These are phyloP conservation scores for Candida hungchunana DNA, from an alignment of 805 yeast genomes.

Conservation along the genomic window DNA sequence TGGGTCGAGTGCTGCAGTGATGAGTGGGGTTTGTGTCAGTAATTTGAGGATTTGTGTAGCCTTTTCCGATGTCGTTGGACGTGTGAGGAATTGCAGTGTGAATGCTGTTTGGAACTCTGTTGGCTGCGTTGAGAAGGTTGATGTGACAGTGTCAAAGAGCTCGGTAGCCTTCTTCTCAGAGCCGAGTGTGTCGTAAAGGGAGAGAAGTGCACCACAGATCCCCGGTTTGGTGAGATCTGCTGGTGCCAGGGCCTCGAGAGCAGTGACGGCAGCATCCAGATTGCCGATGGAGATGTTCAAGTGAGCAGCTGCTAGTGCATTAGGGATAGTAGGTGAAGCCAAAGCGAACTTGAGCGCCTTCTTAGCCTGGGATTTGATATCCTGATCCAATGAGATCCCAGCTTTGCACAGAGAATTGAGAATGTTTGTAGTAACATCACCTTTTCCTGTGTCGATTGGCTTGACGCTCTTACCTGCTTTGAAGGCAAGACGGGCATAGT, in stretches of 20 bases:
- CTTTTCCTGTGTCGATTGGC: conserved; percentile 5
- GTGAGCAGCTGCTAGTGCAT: conserved; percentile 33
- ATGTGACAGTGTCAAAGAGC: conserved; percentile 24
- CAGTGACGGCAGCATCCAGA: conserved; percentile 30
- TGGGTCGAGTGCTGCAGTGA: conserved; percentile 7
- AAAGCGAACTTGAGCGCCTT: conserved; percentile 33
- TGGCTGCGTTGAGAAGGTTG: background rate
- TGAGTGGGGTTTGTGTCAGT: conserved; percentile 4
- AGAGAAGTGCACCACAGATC: conserved; percentile 44
- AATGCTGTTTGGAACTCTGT: conserved; percentile 6
- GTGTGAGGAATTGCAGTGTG: conserved; percentile 5
- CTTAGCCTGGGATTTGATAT: conserved; percentile 25
- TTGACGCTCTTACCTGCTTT: conserved; percentile 18
- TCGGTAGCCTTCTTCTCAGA: conserved; percentile 31
- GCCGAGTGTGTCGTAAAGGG: conserved; percentile 45
- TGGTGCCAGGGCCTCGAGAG: conserved; percentile 32
- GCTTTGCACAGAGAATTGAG: conserved; percentile 14
- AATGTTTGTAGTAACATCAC: conserved; percentile 17
- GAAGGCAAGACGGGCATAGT: conserved; percentile 20
- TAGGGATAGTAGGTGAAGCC: conserved; percentile 28
- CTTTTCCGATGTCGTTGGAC: conserved; percentile 2
- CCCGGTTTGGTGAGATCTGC: conserved; percentile 35
- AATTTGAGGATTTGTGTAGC: conserved; percentile 6
- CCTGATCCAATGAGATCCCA: conserved; percentile 16
- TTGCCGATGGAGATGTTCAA: conserved; percentile 29